A percentile compares a stretch with the other conserved stretches of the same genome.
These are phyloP conservation scores for Teratosphaeria viscida DNA, from an alignment of 2,329 filamentous ascomycete genomes.

Conservation along the genomic window DNA sequence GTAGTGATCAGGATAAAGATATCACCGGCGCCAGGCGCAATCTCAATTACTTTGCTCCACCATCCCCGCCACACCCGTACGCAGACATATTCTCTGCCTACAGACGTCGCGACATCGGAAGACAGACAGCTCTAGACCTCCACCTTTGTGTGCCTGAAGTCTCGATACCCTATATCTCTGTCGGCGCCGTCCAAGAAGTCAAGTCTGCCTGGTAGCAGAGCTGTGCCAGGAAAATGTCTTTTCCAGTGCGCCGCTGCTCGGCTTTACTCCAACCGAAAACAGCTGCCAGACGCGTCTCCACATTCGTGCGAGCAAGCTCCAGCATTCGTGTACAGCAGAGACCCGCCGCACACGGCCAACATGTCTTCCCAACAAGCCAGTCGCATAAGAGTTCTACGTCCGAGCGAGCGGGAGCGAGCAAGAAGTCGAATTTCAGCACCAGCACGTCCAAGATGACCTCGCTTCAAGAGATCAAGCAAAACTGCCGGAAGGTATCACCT, in stretches of 20 bases:
- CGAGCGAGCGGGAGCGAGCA: background rate
- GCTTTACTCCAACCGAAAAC: background rate
- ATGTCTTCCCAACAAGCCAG: background rate
- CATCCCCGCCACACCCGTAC: background rate
- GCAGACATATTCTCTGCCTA: background rate
- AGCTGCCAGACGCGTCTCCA: background rate
- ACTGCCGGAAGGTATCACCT: constrained; percentile 37
- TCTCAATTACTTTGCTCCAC: background rate
- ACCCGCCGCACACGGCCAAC: background rate
- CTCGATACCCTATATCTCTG: background rate
- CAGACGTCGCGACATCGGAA: background rate
- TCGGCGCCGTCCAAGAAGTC: background rate
- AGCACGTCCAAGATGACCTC: constrained; percentile 9
- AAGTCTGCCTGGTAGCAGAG: background rate
- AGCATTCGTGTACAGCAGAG: background rate
- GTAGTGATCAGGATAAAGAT: background rate
- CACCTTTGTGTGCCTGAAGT: background rate
- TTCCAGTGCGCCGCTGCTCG: background rate
- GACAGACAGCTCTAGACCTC: background rate
- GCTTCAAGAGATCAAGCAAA: constrained; percentile 27
- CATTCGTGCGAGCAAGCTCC: background rate
- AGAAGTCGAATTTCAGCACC: background rate
- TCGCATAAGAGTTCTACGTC: background rate
- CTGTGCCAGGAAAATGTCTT: background rate
- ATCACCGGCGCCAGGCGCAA: background rate